These are phyloP conservation scores for Fusarium pseudonygamai DNA, from an alignment of 2,329 filamentous ascomycete species.

Conservation along the genomic window DNA sequence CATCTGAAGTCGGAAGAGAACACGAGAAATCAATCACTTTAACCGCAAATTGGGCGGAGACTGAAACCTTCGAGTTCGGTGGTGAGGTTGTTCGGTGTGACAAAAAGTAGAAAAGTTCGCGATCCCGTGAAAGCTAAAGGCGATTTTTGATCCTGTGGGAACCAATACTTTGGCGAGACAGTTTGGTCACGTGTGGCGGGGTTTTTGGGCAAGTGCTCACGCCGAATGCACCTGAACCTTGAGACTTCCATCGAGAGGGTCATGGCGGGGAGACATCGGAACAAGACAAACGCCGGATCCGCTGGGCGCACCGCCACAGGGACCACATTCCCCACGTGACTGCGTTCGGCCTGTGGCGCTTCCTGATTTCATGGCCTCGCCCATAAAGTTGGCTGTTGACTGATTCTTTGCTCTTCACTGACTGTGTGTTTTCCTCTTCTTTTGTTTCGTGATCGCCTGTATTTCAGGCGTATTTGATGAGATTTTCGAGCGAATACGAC, in stretches of 20 bases:
- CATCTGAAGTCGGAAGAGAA: conserved; percentile 61
- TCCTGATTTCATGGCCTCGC: conserved; percentile 38
- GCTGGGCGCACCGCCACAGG: conserved; percentile 37
- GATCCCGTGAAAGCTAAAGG: conserved; percentile 34
- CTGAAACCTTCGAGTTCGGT: conserved; percentile 94
- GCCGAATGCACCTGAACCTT: not conserved
- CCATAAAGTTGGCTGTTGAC: conserved; percentile 41
- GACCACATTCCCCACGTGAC: fast-evolving
- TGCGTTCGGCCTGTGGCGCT: conserved; percentile 36
- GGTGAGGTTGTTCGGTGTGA: conserved; percentile 48
- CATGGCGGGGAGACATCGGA: conserved; percentile 32
- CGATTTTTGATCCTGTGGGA: conserved; percentile 50
- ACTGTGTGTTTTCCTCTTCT: conserved; percentile 33
- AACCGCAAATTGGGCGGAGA: conserved; percentile 98
- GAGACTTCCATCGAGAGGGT: not conserved
- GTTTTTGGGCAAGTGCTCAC: conserved; percentile 16
- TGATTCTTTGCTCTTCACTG: conserved; percentile 41
- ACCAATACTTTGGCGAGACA: conserved; percentile 30
- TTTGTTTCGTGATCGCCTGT: conserved; percentile 39
- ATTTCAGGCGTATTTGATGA: conserved; percentile 24
- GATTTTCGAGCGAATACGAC: conserved; percentile 38
- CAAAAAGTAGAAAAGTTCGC: conserved; percentile 46
- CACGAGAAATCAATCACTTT: conserved; percentile 99
- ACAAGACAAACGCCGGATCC: conserved; percentile 10
- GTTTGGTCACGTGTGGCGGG: not conserved